Evolutionary conservation across 192 early-diverging fungal species (phyloP).

Genomic region (Rhizophagus sp.): DNA sequence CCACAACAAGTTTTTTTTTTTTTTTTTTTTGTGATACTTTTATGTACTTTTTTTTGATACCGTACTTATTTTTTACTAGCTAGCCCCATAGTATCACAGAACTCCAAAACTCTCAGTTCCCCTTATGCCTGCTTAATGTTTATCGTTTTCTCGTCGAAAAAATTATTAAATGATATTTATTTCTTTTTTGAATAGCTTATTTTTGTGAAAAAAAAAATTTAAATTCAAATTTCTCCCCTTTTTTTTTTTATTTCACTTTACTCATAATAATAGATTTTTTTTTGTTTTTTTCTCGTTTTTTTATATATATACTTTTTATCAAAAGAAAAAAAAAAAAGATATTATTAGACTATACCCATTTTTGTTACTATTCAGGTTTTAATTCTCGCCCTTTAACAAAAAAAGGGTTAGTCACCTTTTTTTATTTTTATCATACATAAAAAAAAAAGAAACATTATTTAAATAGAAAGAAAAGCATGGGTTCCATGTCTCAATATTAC

Average conservation of each 20-base stretch:
- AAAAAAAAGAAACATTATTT: neutral
- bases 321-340: neutral
- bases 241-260: neutral
- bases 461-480: neutral
- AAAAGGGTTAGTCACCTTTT: neutral
- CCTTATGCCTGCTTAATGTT: too few relatives aligned
- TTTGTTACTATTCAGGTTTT: neutral
- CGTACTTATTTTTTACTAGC: too few relatives aligned
- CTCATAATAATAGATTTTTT: neutral
- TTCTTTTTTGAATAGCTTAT: too few relatives aligned
- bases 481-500: neutral
- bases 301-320: neutral
- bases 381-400: neutral
- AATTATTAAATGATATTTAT: too few relatives aligned
- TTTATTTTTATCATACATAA: neutral
- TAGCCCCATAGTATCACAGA: too few relatives aligned
- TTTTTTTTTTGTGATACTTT: too few relatives aligned
- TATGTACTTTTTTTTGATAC: too few relatives aligned
- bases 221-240: too few relatives aligned
- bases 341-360: neutral
- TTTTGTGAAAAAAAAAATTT: too few relatives aligned
- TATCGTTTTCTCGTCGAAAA: too few relatives aligned
- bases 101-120: too few relatives aligned
- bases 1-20: too few relatives aligned
- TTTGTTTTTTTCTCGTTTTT: neutral